Conservation (phyloP, 805 yeast species). For the Wickerhamiella australiensis region DNA sequence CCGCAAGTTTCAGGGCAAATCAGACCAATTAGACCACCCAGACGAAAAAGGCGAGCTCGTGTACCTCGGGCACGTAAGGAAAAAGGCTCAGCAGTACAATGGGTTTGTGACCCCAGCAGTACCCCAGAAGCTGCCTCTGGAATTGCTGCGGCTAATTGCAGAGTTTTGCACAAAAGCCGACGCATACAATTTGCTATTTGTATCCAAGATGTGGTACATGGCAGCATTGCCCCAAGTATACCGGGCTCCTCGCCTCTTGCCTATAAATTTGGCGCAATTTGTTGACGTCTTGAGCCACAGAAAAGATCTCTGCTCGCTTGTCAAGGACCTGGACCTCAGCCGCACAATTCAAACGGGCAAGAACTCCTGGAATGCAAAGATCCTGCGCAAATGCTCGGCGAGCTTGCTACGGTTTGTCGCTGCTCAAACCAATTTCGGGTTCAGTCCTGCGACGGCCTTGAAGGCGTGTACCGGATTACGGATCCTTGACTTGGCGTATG, state of each 20-base stretch:
- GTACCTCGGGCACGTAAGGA: constrained; percentile 9
- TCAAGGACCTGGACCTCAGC: constrained; percentile 58
- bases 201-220: constrained; percentile 49
- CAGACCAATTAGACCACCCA: neutral
- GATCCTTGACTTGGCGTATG: constrained; percentile 67
- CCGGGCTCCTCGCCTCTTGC: constrained; percentile 45
- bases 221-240: constrained; percentile 57
- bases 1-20: constrained; percentile 46
- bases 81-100: neutral
- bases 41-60: constrained; percentile 14
- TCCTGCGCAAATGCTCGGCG: constrained; percentile 63
- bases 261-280: constrained; percentile 58
- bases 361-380: constrained; percentile 75
- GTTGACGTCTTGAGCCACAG: constrained; percentile 49
- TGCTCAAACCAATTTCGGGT: constrained; percentile 91
- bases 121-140: constrained; percentile 36
- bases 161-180: constrained; percentile 19
- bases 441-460: constrained; percentile 74
- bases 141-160: constrained; percentile 36
- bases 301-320: constrained; percentile 41
- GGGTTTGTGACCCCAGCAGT: constrained; percentile 9
- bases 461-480: constrained; percentile 53
- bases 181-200: constrained; percentile 38
- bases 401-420: constrained; percentile 63
- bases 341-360: constrained; percentile 81